Evolutionary conservation across 805 yeast genomes (phyloP).

Genomic region (Yarrowia sp.): DNA sequence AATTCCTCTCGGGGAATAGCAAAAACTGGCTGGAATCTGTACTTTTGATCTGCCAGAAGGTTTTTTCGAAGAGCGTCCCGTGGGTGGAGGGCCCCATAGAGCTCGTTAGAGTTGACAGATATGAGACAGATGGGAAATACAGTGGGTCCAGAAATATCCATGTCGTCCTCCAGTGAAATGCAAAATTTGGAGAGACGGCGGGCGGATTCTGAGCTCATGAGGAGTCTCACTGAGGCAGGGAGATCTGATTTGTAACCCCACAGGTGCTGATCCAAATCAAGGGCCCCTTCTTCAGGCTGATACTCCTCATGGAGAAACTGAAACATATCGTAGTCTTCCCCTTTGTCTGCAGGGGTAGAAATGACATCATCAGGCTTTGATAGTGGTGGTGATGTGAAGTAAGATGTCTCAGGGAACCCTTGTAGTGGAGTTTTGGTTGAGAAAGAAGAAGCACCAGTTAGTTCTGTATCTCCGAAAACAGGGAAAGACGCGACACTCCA

Average conservation of each 20-base stretch:
- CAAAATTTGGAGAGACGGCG: constrained; percentile 2
- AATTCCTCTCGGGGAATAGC: constrained; percentile 7
- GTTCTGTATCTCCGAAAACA: constrained; percentile 6
- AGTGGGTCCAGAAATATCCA: neutral
- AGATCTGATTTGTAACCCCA: neutral
- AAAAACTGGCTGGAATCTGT: constrained; percentile 15
- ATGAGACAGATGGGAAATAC: constrained; percentile 1
- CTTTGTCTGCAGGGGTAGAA: neutral
- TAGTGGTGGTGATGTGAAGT: neutral
- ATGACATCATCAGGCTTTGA: neutral
- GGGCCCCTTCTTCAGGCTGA: neutral
- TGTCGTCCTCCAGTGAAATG: neutral
- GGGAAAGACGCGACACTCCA: constrained; percentile 21
- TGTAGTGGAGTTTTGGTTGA: neutral
- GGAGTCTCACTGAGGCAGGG: neutral
- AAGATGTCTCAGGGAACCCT: neutral
- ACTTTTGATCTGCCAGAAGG: neutral
- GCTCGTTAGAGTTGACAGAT: neutral
- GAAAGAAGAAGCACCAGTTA: neutral
- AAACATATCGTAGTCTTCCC: neutral
- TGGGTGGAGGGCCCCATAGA: neutral
- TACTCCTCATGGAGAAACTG: constrained; percentile 11
- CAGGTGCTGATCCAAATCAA: neutral
- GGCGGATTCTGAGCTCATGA: constrained; percentile 2
- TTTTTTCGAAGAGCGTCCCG: neutral